phyloP scores from a whole-genome alignment of 306 rosid genomes.

The Vigna nakashimae region DNA sequence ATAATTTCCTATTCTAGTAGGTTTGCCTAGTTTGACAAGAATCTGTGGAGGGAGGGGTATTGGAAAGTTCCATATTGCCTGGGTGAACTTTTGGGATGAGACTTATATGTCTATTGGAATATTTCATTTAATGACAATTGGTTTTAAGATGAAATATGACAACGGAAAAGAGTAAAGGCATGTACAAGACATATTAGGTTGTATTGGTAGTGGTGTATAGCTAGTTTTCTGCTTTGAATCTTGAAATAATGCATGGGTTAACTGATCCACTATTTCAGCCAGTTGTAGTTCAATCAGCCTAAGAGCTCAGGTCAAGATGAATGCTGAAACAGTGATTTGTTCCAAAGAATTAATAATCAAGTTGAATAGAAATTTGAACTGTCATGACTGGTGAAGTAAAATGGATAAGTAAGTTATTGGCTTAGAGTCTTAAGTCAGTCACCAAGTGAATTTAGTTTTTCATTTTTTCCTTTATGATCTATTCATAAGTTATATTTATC shows the following conservation, averaged over 20 bases:
- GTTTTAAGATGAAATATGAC: too few relatives aligned
- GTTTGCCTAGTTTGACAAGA: too few relatives aligned
- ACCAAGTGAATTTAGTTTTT: neutral
- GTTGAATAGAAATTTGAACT: neutral
- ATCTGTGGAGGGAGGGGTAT: too few relatives aligned
- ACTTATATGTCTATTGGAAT: too few relatives aligned
- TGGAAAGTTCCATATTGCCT: too few relatives aligned
- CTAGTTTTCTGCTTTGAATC: neutral
- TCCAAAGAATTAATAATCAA: neutral
- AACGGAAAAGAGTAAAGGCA: neutral
- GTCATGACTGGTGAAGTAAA: neutral
- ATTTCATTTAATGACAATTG: too few relatives aligned
- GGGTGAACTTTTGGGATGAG: too few relatives aligned
- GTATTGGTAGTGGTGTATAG: too few relatives aligned
- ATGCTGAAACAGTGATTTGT: neutral
- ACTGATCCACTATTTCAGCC: neutral
- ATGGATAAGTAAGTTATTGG: neutral
- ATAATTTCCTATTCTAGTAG: too few relatives aligned
- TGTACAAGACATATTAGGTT: neutral
- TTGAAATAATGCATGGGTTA: neutral
- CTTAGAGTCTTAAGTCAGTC: neutral
- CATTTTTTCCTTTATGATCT: neutral
- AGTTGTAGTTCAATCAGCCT: neutral
- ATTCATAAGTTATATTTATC: slow-evolving; percentile 10
- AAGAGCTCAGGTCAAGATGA: neutral